phyloP scores from a whole-genome alignment of 2,329 filamentous ascomycete genomes.

The Hysterium pulicare region DNA sequence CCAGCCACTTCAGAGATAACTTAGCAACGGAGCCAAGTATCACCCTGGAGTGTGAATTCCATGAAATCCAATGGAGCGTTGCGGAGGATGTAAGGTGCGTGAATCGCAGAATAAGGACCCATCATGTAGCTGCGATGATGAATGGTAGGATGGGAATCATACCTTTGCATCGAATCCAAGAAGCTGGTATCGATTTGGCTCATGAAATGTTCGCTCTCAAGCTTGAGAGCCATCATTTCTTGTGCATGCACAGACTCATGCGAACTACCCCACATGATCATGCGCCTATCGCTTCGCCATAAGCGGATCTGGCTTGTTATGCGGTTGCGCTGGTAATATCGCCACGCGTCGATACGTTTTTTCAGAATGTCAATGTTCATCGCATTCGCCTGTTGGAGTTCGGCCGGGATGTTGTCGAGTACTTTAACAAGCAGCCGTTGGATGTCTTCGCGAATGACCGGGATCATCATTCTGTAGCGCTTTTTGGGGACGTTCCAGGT shows the following conservation, averaged over 20 bases:
- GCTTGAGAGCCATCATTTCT: background rate
- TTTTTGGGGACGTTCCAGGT: background rate
- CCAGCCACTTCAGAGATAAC: no score
- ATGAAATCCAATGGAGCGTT: background rate
- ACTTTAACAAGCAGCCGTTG: background rate
- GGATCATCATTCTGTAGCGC: background rate
- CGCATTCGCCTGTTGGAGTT: no score
- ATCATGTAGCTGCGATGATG: background rate
- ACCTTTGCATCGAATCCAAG: background rate
- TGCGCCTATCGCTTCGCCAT: no score
- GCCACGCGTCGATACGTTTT: no score
- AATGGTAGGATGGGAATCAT: background rate
- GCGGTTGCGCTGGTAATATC: no score
- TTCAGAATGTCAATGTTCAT: no score
- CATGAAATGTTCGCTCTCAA: background rate
- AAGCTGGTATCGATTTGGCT: background rate
- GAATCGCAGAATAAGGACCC: background rate
- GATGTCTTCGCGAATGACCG: background rate
- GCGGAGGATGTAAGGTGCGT: background rate
- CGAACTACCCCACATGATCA: no score
- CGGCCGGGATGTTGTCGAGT: background rate
- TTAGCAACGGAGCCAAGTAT: no score
- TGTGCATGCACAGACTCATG: no score
- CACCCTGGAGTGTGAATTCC: background rate
- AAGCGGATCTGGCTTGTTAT: no score